Evolutionary conservation across 768 basidiomycete genomes (phyloP).

Genomic region (Boletus huronensis): DNA sequence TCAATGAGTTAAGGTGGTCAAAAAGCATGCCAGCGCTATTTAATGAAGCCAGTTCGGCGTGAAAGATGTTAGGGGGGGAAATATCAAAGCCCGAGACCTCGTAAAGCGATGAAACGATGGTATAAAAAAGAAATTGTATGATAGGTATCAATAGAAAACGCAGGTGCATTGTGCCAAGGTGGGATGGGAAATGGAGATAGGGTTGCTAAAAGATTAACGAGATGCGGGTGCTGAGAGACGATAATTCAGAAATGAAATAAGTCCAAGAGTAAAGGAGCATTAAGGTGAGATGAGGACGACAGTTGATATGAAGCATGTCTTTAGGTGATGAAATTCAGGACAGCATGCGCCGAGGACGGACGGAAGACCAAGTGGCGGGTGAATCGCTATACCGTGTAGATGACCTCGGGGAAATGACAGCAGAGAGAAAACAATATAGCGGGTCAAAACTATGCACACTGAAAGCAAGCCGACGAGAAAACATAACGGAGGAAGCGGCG

Average conservation of each 20-base stretch:
- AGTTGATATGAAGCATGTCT: not conserved
- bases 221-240: not conserved
- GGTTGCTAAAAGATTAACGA: not conserved
- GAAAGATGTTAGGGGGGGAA: not conserved
- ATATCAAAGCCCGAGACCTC: not conserved
- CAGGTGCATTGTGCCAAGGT: not conserved
- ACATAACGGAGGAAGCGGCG: conserved; percentile 2
- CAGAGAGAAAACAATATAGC: conserved; percentile 11
- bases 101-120: not conserved
- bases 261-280: conserved; percentile 16
- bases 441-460: conserved; percentile 23
- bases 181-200: not conserved
- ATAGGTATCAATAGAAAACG: not conserved
- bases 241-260: conserved; percentile 17
- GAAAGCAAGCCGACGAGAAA: conserved; percentile 19
- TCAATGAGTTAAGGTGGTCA: not conserved
- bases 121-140: not conserved
- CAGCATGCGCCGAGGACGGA: not conserved
- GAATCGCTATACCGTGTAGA: not conserved
- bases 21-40: conserved; percentile 8
- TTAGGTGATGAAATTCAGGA: not conserved
- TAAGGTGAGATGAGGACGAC: not conserved
- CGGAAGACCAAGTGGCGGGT: not conserved
- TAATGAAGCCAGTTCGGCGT: conserved; percentile 8
- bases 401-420: conserved; percentile 5